Evolutionary conservation across 768 basidiomycete genomes (phyloP).

Genomic region (Hemileccinum rubropunctum): DNA sequence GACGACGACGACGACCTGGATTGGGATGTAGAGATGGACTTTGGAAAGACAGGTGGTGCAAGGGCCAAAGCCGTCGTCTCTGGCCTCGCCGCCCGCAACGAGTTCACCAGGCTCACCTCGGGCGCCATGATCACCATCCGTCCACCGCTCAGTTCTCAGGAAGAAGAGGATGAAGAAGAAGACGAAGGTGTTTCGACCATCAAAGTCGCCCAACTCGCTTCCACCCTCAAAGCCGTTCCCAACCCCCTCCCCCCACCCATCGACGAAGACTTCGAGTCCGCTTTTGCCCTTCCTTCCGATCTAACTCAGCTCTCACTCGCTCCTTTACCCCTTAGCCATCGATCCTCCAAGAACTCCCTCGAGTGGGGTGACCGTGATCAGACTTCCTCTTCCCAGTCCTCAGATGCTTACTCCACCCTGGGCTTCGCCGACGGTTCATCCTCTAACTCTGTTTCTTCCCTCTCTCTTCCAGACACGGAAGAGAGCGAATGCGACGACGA

Average conservation of each 20-base stretch:
- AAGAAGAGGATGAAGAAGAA: conserved; percentile 60
- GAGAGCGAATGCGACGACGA: conserved; percentile 66
- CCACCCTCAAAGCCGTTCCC: conserved; percentile 32
- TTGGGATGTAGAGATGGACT: conserved; percentile 78
- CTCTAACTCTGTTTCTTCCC: conserved; percentile 65
- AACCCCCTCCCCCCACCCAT: conserved; percentile 40
- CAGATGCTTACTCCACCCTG: conserved; percentile 78
- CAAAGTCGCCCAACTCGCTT: conserved; percentile 58
- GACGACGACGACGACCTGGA: conserved; percentile 69
- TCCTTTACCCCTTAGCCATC: conserved; percentile 70
- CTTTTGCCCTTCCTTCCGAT: conserved; percentile 75
- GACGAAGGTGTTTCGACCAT: conserved; percentile 85
- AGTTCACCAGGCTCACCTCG: conserved; percentile 33
- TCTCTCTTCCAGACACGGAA: conserved; percentile 67
- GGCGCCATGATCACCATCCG: conserved; percentile 51
- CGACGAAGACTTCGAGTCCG: conserved; percentile 80
- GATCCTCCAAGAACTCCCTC: conserved; percentile 78
- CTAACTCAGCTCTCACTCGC: conserved; percentile 81
- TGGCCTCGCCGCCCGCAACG: conserved; percentile 39
- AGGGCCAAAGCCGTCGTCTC: conserved; percentile 41
- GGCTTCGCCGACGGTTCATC: conserved; percentile 74
- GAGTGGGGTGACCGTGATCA: conserved; percentile 87
- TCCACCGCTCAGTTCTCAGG: conserved; percentile 52
- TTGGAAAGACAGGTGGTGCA: conserved; percentile 55
- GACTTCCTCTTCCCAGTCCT: conserved; percentile 82